Base-by-base conservation (phyloP, 2,329 filamentous ascomycete species). In the Neocucurbitaria cava region DNA sequence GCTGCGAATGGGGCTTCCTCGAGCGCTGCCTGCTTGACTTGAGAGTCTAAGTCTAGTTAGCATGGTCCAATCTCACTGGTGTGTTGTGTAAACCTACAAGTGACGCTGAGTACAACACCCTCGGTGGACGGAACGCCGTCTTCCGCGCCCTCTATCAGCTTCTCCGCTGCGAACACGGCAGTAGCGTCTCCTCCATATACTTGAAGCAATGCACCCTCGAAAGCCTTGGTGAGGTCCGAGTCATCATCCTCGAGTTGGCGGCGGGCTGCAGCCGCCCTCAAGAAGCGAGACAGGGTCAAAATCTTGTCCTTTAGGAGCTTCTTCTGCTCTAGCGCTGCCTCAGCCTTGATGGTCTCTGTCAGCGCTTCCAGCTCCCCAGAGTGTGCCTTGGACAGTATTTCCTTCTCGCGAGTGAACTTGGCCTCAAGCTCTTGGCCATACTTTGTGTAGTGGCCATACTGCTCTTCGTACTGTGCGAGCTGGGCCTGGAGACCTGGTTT, bases 121-220 rank as follows among this genome's bases (percentile, higher is more conserved):
- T 82, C 81, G 24, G 90, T 88, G 62, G 85, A 88, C 60, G 80
- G 77, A 1, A 90, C 86, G 54, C 81, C 81, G 61, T 94, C 90
- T 13, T 87, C 82, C 23, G 85, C 82, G 30, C 89, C 90, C 54
- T 91, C 82, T 50, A 92, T 89, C 53, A 96, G 82, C 80, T 90
- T 92, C 69, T 91, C 77, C 78, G 92, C 92, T 52, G 89, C 86
- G 49, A 85, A 79, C 21, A 95, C 90, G 46, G 90, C 91, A 63
- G 80, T 83, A 60, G 90, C 85, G 68, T 94, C 90, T 42, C 91
- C 91, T 41, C 87, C 86, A 76, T 96, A 95, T 28, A 95, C 89
- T 56, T 89, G 84, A 42, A 92, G 81, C 53, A 96, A 81, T 30
- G 91, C 87, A 47, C 90, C 90, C 77, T 96, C 91, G 55, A 95